Evolutionary conservation across 768 basidiomycete genomes (phyloP).

Genomic region (Psilocybe azurescens): DNA sequence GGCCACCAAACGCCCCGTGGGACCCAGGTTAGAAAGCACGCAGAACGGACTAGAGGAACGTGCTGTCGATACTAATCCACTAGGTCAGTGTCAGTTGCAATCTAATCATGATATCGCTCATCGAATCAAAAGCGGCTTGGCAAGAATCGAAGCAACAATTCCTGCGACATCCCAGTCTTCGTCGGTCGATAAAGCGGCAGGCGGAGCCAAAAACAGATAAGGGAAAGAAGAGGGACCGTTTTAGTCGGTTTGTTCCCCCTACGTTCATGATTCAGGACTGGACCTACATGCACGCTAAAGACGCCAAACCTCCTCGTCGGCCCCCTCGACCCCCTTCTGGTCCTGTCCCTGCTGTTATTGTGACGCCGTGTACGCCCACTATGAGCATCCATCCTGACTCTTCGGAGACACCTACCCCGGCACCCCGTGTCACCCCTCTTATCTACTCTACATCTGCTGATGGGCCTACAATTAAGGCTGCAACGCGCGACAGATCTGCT

Average conservation of each 20-base stretch:
- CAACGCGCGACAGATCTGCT: neutral
- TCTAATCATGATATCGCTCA: neutral
- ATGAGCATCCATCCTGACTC: constrained; percentile 9
- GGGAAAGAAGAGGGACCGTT: constrained; percentile 2
- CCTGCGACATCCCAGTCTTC: constrained; percentile 24
- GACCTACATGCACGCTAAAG: constrained; percentile 2
- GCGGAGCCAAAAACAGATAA: neutral
- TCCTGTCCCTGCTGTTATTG: constrained; percentile 25
- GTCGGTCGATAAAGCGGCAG: constrained; percentile 9
- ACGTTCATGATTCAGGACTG: constrained; percentile 18
- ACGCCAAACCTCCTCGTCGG: constrained; percentile 5
- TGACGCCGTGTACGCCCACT: constrained; percentile 28
- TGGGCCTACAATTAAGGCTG: neutral
- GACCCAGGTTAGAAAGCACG: neutral
- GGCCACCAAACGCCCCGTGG: neutral
- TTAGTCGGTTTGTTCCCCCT: constrained; percentile 6
- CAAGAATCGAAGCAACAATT: constrained; percentile 22
- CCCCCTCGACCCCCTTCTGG: constrained; percentile 20
- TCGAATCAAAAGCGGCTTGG: constrained; percentile 9
- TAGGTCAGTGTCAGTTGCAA: neutral
- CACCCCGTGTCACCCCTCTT: neutral
- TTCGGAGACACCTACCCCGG: neutral
- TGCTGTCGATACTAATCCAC: neutral
- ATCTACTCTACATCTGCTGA: neutral
- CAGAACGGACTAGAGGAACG: neutral